Evolutionary conservation across 75 land plant species (phyloP), one percentile per base, ranked within the genome.

Genomic region (Pinus albicaulis): DNA sequence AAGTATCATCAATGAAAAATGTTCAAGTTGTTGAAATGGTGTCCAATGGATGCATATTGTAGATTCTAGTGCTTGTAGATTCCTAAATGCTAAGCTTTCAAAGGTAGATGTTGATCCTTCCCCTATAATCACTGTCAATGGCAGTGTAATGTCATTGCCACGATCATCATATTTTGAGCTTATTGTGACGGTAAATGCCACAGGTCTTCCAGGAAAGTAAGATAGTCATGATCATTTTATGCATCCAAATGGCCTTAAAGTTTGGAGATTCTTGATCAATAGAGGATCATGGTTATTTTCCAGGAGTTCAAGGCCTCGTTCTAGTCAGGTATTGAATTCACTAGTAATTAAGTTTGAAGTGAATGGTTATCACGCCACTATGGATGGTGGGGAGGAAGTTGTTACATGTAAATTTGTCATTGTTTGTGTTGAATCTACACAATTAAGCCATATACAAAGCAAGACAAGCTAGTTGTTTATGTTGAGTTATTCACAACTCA

Each of bases 161-260:
- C 80, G 53, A 17, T 48, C 31, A 5, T 0, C 69, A 66, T 69
- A 68, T 63, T 58, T 57, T 56, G 70, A 73, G 38, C 22, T 52
- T 31, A 74, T 19, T 81, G 76, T 73, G 59, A 52, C 72, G 78
- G 79, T 68, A 71, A 78, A 55, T 75, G 52, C 72, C 80, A 78
- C 48, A 57, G 74, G 66, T 52, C 55, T 31, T 34, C 55, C 23
- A 31, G 75, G 48, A 31, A 26, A 20, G 2, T 65, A 25, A 70
- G 57, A 76, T 57, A 48, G 24, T 56, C 41, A 5, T 72, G 57
- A 24, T 20, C n/a, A 25, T 55, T 72, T 72, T 72, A 24, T 55
- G 34, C 44, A 2, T 28, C 57, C 63, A 55, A 26, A 58, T 58
- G 28, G 55, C 14, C 68, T 60, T 25, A 74, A 69, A 26, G 15